Base-by-base conservation (phyloP, 768 basidiomycete genomes). In the Suillus paluster region DNA sequence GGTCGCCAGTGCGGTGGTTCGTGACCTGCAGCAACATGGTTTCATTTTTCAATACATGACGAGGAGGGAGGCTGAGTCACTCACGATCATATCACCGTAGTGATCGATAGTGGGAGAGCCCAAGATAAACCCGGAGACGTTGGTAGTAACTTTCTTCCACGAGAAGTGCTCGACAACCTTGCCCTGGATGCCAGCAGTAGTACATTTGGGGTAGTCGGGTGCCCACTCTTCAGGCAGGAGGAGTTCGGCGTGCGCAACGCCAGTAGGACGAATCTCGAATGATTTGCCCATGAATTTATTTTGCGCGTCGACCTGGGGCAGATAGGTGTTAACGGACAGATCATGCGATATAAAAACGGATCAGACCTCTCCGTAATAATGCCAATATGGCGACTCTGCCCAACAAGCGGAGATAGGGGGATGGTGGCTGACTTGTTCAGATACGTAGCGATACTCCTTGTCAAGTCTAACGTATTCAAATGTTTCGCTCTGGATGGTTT, bases 371-470 rank as follows among this genome's bases (percentile, higher is more conserved):
- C 95, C 95, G 64, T 84, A 97, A 74, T 97, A 99, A 61, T 87
- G 85, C 95, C 95, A 99, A 44, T 78, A 76, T 0, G 93, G 92
- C 0, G 92, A 88, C 75, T 99, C 95, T 1, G 91, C 92, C 87
- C 92, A 97, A 73, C 96, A 98, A 9, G 96, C 95, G 5, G 94
- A 95, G 55, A 98, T 95, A 0, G 96, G 96, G 6, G 97, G 97
- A 75, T 98, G 97, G 75, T 98, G 96, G 70, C 91, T 95, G 64
- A 99, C 97, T 83, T 99, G 96, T 71, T 99, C 97, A 1, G 94
- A 95, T 39, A 97, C 77, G 71, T 98, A 99, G 38, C 94, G 86
- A 72, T 96, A 99, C 72, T 92, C 84, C 71, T 90, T 91, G 69
- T 96, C 93, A 38, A 92, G 73, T 58, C 91, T 81, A 38, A 92